A percentile compares a stretch with the other conserved stretches of the same genome.
These are phyloP conservation scores for Collybia mongolica DNA, from an alignment of 768 basidiomycete genomes.

Conservation along the genomic window DNA sequence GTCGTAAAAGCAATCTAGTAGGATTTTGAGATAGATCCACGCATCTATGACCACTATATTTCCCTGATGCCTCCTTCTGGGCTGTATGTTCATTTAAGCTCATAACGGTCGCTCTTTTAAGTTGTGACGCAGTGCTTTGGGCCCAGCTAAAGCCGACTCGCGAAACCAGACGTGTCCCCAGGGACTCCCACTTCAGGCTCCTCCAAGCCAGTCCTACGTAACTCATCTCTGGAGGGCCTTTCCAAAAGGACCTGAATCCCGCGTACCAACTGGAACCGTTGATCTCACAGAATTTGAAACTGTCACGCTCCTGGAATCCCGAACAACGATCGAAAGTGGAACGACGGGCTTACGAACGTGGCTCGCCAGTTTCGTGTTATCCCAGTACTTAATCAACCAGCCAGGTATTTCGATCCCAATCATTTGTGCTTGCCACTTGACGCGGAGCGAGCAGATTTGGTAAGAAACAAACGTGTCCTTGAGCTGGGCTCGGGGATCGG, in stretches of 20 bases:
- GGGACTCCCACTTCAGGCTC: conserved; percentile 23
- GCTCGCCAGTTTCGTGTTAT: conserved; percentile 68
- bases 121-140: conserved; percentile 15
- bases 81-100: conserved; percentile 21
- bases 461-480: conserved; percentile 48
- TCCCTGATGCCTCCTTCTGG: conserved; percentile 39
- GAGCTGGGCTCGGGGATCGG: conserved; percentile 79
- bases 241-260: not conserved
- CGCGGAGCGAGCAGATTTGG: conserved; percentile 39
- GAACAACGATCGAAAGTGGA: conserved; percentile 69
- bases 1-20: conserved; percentile 17
- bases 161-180: conserved; percentile 24
- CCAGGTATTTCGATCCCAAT: conserved; percentile 39
- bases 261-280: conserved; percentile 5
- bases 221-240: conserved; percentile 60
- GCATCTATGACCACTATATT: conserved; percentile 64
- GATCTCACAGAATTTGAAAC: conserved; percentile 32
- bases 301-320: conserved; percentile 70
- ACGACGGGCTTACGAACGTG: conserved; percentile 83
- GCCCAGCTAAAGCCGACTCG: conserved; percentile 16
- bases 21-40: conserved; percentile 63
- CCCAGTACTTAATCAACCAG: conserved; percentile 56
- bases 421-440: conserved; percentile 8
- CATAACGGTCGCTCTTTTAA: conserved; percentile 1
- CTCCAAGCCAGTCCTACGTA: conserved; percentile 56